Evolutionary conservation across 202 grass and related monocot genomes (phyloP), one percentile per base, ranked within the genome.

Genomic region (Panicum virgatum): DNA sequence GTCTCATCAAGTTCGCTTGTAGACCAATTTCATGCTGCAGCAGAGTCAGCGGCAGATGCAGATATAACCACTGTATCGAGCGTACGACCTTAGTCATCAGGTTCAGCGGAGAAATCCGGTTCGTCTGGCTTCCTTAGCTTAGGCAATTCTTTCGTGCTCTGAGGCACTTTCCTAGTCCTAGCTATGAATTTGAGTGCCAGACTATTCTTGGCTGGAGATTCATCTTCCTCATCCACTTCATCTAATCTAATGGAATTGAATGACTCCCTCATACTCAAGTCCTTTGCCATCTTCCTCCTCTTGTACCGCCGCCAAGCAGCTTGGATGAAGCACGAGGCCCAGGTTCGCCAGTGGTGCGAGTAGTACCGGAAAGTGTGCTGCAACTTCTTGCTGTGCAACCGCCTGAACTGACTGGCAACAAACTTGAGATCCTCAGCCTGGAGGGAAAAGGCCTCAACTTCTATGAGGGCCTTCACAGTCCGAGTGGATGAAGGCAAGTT

Each of bases 241-340:
- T 94, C 90, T 42, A 87, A 89, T 70, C 89, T 89, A 15, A 75
- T 27, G 2, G 87, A 93, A 23, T 64, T 84, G 79, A 94, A 94
- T 25, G 90, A 95, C 64, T 98, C 91, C 69, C 69, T 98, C 90
- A 96, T 86, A 66, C 87, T 92, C 85, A 98, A 57, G 81, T 89
- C 83, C 80, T 80, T 90, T 11, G 84, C 90, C 83, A 91, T 87
- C 80, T 88, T 91, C 76, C 87, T 93, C 83, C 90, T 87, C 80
- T 66, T 95, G 85, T 88, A 89, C 58, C 96, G 91, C 14, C 87
- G 81, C 96, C 96, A 98, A 15, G 96, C 96, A 54, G 73, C 92
- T 67, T 98, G 96, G 85, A 98, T 89, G 82, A 98, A 98, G 85
- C 96, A 96, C 5, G 96, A 81, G 18, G 89, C 96, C 96, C 96